phyloP scores from a whole-genome alignment of 768 basidiomycete genomes.

The Lactarius sanguifluus region DNA sequence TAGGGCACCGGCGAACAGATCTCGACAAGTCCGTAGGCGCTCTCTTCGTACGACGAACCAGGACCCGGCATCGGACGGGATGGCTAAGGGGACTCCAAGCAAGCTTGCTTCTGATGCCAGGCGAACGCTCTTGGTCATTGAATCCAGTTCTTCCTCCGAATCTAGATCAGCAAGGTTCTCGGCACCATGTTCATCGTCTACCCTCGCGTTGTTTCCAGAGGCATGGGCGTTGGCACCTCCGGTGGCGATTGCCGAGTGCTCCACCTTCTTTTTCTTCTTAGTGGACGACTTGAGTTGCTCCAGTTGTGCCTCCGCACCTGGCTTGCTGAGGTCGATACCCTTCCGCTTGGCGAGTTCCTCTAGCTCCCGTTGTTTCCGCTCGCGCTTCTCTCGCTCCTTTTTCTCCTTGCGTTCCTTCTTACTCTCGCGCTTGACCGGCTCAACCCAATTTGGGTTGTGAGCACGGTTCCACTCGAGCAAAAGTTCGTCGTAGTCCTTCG shows the following conservation, averaged over 20 bases:
- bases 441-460: conserved; percentile 84
- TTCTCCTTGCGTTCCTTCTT: conserved; percentile 89
- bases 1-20: conserved; percentile 36
- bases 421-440: conserved; percentile 82
- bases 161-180: conserved; percentile 80
- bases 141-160: conserved; percentile 83
- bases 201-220: conserved; percentile 51
- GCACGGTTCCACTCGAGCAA: conserved; percentile 89
- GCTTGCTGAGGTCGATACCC: conserved; percentile 52
- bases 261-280: conserved; percentile 62
- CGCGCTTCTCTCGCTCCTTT: conserved; percentile 74
- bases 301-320: conserved; percentile 38
- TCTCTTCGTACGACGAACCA: conserved; percentile 81
- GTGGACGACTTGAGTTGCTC: conserved; percentile 43
- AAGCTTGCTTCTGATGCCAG: conserved; percentile 56
- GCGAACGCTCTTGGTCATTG: conserved; percentile 61
- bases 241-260: conserved; percentile 43
- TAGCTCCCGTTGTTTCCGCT: conserved; percentile 72
- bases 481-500: conserved; percentile 79
- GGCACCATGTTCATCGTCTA: conserved; percentile 44
- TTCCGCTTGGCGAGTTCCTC: conserved; percentile 62
- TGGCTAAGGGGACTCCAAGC: conserved; percentile 65
- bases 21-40: conserved; percentile 46
- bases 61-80: conserved; percentile 70
- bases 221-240: conserved; percentile 38